Evolutionary conservation across 768 basidiomycete species (phyloP).

Genomic region (Baorangia bicolor): DNA sequence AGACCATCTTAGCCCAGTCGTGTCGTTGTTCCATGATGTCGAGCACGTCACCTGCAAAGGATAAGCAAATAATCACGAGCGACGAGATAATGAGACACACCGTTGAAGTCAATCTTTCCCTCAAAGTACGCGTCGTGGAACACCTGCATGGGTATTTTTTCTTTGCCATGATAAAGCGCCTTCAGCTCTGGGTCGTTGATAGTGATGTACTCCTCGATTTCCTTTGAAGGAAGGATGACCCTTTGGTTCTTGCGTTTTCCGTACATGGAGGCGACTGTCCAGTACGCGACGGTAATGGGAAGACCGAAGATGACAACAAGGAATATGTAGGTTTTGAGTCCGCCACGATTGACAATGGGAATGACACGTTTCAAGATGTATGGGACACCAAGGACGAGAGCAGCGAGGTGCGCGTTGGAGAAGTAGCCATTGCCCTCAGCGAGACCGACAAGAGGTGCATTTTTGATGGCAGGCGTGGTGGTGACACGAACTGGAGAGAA

Average conservation of each 20-base stretch:
- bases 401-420: constrained; percentile 77
- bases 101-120: constrained; percentile 94
- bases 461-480: constrained; percentile 75
- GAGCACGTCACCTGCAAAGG: constrained; percentile 75
- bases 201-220: constrained; percentile 87
- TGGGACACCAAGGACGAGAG: constrained; percentile 74
- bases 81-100: constrained; percentile 39
- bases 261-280: constrained; percentile 82
- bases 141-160: constrained; percentile 96
- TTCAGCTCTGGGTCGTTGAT: constrained; percentile 84
- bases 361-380: constrained; percentile 80
- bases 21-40: constrained; percentile 93
- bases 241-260: constrained; percentile 83
- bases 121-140: constrained; percentile 99
- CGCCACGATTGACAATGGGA: constrained; percentile 80
- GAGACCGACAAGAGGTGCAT: constrained; percentile 78
- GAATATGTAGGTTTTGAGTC: constrained; percentile 84
- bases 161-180: constrained; percentile 73
- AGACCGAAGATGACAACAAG: constrained; percentile 70
- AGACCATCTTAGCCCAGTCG: constrained; percentile 91
- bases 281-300: constrained; percentile 83
- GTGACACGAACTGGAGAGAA: constrained; percentile 57
- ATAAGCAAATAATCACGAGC: not conserved
- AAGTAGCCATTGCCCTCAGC: constrained; percentile 86
- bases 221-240: constrained; percentile 78